These are phyloP conservation scores for Phytopythium ostracodes DNA, from an alignment of 352 stramenopile genomes.

Conservation along the genomic window DNA sequence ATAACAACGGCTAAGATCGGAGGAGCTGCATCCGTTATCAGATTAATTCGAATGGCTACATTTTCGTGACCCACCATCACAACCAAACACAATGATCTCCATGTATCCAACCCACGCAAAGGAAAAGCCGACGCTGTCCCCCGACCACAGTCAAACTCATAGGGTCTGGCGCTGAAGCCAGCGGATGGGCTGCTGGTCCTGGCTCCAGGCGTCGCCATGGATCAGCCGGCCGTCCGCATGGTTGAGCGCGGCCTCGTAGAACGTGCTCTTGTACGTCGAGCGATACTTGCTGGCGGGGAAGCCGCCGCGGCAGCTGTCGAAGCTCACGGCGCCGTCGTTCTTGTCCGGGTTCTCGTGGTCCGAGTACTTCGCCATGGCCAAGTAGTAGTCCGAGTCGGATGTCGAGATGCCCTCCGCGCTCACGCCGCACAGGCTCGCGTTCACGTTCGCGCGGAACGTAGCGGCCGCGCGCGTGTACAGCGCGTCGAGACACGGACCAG, in stretches of 20 bases:
- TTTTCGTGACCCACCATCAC: background rate
- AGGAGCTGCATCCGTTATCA: background rate
- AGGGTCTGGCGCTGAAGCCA: slow-evolving; percentile 18
- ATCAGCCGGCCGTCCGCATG: slow-evolving; percentile 25
- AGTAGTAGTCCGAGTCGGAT: slow-evolving; percentile 13
- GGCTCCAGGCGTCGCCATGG: slow-evolving; percentile 20
- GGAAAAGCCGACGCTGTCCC: background rate
- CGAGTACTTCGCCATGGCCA: slow-evolving; percentile 13
- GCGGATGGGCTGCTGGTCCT: slow-evolving; percentile 16
- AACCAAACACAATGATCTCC: background rate
- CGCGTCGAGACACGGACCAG: slow-evolving; percentile 12
- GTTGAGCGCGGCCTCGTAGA: slow-evolving; percentile 31
- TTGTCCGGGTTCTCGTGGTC: slow-evolving; percentile 13
- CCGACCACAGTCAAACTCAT: background rate
- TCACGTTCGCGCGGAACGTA: slow-evolving; percentile 15
- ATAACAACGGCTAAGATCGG: background rate
- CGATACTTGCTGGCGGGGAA: slow-evolving; percentile 8
- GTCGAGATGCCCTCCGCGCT: slow-evolving; percentile 23
- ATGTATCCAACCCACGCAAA: background rate
- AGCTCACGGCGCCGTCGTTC: slow-evolving; percentile 35
- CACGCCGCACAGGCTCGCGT: slow-evolving; percentile 30
- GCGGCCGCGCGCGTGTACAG: slow-evolving; percentile 17
- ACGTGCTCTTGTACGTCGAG: slow-evolving; percentile 15
- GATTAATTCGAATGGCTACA: background rate
- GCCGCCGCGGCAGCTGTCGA: slow-evolving; percentile 24